Evolutionary conservation across 179 eudicot genomes (phyloP), one percentile per base, ranked within the genome.

Genomic region (Monotropa hypopitys): DNA sequence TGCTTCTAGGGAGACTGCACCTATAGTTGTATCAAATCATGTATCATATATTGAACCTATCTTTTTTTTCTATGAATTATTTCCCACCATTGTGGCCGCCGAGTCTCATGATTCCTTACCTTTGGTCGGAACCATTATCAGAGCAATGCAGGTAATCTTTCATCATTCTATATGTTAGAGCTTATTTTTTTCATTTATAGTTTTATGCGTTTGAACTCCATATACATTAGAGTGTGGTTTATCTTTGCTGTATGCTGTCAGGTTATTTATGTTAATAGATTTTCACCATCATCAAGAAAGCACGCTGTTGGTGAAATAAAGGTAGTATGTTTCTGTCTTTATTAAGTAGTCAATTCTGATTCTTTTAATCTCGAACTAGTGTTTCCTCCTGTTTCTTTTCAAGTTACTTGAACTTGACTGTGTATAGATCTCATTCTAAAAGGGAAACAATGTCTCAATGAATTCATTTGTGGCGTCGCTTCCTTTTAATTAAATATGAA

Each of bases 81-180:
- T 86, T 84, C 99, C 99, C 4, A 93, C 97, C 61, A 93, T 93
- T 67, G 97, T 95, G 73, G 82, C 99, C 0, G 86, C 97, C 3
- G 97, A 95, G 57, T 91, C 99, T 74, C 99, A 95, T 87, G 97
- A 92, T 85, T 87, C 99, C 76, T 80, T 90, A 84, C 99, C 99
- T 23, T 81, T 89, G 72, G 97, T 93, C 65, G 99, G 99, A 76
- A 89, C 93, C 83, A 95, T 95, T 75, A 93, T 95, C 77, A 87
- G 99, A 88, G 94, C 97, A 79, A 95, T 95, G 99, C 99, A 95
- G 99, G 99, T 93, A 89, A 54, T 45, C 38, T n/a, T 47, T 38
- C 51, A 50, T 33, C 5, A 43, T 45, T 21, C 42, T 56, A 40
- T 20, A 7, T 75, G 21, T 7, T 2, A 54, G 30, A 20, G n/a